Evolutionary conservation across 257 asterid species (phyloP).

Genomic region (Salvia miltiorrhiza): DNA sequence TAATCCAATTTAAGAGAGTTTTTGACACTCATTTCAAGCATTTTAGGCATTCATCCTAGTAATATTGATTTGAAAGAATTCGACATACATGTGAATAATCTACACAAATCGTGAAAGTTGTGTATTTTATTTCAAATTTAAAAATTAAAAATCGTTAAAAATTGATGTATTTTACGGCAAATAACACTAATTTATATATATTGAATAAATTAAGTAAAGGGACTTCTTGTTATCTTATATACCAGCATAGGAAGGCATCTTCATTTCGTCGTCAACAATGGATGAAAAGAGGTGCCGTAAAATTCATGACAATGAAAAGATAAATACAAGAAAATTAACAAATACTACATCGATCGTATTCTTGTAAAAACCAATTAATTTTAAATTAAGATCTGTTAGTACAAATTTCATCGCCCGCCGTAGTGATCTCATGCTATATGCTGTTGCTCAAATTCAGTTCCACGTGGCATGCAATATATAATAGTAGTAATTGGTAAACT

Average conservation of each 20-base stretch:
- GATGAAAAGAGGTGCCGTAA: not conserved
- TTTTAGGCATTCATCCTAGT: too few species aligned
- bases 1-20: too few species aligned
- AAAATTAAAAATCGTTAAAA: too few species aligned
- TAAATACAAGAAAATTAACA: not conserved
- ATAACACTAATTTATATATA: too few species aligned
- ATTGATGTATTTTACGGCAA: too few species aligned
- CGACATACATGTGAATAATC: too few species aligned
- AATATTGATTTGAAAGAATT: too few species aligned
- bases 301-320: not conserved
- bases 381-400: not conserved
- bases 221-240: not conserved
- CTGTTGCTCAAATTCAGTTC: not conserved
- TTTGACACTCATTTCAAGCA: too few species aligned
- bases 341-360: conserved; percentile 10
- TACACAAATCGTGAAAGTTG: too few species aligned
- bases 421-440: too few species aligned
- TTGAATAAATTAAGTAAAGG: not conserved
- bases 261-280: not conserved
- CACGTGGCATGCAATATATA: conserved; percentile 12
- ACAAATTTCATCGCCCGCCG: conserved; percentile 15
- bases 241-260: not conserved
- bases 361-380: conserved; percentile 1
- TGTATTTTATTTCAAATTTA: too few species aligned
- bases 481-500: not conserved